Percentiles rank a stretch among this genome's conserved stretches.
These are phyloP conservation scores for Boletales sp. DNA, from an alignment of 768 basidiomycete species.

Conservation along the genomic window DNA sequence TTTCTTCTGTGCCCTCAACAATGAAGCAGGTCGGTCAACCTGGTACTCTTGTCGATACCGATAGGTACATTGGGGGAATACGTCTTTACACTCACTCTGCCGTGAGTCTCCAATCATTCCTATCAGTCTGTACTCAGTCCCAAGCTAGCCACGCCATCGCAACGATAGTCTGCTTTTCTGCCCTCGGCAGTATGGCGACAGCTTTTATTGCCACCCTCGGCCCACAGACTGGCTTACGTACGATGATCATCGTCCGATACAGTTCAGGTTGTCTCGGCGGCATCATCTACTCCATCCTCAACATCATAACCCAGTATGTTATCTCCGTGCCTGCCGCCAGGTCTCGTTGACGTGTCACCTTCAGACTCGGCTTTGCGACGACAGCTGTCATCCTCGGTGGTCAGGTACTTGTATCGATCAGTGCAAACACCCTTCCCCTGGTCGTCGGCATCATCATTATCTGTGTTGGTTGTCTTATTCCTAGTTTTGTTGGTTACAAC, in stretches of 20 bases:
- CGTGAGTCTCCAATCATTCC: constrained; percentile 25
- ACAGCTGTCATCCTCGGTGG: constrained; percentile 52
- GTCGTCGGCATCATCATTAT: constrained; percentile 49
- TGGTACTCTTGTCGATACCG: constrained; percentile 46
- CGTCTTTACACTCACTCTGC: constrained; percentile 46
- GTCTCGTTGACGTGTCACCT: not conserved
- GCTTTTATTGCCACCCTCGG: constrained; percentile 55
- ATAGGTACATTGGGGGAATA: constrained; percentile 48
- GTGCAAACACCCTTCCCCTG: constrained; percentile 42
- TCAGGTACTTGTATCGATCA: constrained; percentile 46
- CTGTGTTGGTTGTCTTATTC: constrained; percentile 38
- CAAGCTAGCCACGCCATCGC: constrained; percentile 39
- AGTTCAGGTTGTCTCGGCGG: constrained; percentile 49
- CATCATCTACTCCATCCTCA: constrained; percentile 47
- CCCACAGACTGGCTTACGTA: constrained; percentile 49
- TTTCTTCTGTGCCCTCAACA: not conserved
- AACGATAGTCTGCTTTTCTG: constrained; percentile 43
- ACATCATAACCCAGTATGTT: constrained; percentile 47
- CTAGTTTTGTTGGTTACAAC: constrained; percentile 47
- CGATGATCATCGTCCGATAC: constrained; percentile 50
- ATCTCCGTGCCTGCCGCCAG: not conserved
- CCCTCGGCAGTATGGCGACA: constrained; percentile 38
- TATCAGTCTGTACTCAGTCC: not conserved
- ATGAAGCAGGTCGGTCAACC: constrained; percentile 42
- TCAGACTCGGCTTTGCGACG: constrained; percentile 46